Conservation (phyloP, 2,329 filamentous ascomycete species). For the Pseudocercospora eumusae region DNA sequence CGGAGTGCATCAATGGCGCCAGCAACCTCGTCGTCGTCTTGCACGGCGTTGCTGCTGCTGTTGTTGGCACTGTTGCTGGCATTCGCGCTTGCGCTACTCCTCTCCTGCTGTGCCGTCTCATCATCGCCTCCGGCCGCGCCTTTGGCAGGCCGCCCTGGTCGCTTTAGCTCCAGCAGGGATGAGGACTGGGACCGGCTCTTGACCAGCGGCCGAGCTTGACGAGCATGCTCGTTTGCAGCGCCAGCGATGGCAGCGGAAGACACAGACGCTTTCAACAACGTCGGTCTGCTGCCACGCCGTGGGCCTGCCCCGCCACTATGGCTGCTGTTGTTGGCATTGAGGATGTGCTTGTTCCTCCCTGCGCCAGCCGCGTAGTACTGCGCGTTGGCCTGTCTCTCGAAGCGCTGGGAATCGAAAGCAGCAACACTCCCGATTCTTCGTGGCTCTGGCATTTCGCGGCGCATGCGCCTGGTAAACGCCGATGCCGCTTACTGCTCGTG, state of each 20-base stretch:
- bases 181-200: constrained; percentile 18
- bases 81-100: background rate
- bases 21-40: constrained; percentile 39
- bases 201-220: constrained; percentile 8
- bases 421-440: constrained; percentile 6
- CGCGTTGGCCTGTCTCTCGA: constrained; percentile 30
- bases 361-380: constrained; percentile 20
- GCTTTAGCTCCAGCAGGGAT: constrained; percentile 14
- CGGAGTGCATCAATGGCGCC: constrained; percentile 35
- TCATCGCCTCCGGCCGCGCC: constrained; percentile 8
- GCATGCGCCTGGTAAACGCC: constrained; percentile 4
- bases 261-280: background rate
- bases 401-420: constrained; percentile 20
- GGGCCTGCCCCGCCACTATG: constrained; percentile 14
- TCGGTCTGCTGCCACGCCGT: constrained; percentile 11
- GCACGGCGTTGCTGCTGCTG: constrained; percentile 26
- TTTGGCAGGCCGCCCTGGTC: constrained; percentile 8
- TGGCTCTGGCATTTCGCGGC: constrained; percentile 9
- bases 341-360: constrained; percentile 20
- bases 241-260: constrained; percentile 6
- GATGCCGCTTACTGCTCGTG: constrained; percentile 7
- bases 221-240: constrained; percentile 6
- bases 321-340: constrained; percentile 16
- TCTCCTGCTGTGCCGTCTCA: constrained; percentile 7
- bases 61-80: constrained; percentile 2